Conservation (phyloP, 371 early-diverging fungal genomes). For the Entomophthora muscae region DNA sequence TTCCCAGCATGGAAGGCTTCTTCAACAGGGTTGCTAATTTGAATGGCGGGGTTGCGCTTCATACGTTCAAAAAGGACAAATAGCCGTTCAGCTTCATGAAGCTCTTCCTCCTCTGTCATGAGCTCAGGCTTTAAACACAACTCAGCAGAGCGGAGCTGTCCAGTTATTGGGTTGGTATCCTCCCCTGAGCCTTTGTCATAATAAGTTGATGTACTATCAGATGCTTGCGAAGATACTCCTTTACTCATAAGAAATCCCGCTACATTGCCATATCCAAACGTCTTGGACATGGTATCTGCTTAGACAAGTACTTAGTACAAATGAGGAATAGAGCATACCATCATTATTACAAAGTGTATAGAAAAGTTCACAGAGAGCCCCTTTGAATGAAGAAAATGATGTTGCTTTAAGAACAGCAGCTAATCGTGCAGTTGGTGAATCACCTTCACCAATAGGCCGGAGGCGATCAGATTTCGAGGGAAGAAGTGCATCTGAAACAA, state of each 20-base stretch:
- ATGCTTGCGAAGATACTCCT: conserved; percentile 32
- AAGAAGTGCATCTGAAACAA: neutral
- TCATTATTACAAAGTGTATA: conserved; percentile 58
- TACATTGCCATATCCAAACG: conserved; percentile 84
- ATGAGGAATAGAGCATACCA: conserved; percentile 24
- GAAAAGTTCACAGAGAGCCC: conserved; percentile 49
- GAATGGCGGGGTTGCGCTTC: conserved; percentile 22
- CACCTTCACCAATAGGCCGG: conserved; percentile 52
- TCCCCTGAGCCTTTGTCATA: conserved; percentile 8
- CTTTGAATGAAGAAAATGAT: conserved; percentile 36
- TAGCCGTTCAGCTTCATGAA: conserved; percentile 76
- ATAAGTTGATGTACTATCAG: conserved; percentile 10
- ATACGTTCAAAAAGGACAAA: conserved; percentile 85
- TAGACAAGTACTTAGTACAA: conserved; percentile 1
- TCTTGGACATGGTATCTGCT: conserved; percentile 49
- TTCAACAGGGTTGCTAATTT: neutral
- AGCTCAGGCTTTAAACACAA: conserved; percentile 32
- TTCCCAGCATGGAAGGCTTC: neutral
- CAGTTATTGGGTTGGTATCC: conserved; percentile 73
- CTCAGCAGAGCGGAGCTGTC: conserved; percentile 31
- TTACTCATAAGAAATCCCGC: conserved; percentile 67
- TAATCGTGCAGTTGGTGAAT: conserved; percentile 34
- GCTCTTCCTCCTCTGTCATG: conserved; percentile 94
- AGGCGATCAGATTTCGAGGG: conserved; percentile 32
- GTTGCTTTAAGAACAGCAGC: conserved; percentile 59